phyloP scores from a whole-genome alignment of 805 yeast genomes.

The Wickerhamiella shivajii region DNA sequence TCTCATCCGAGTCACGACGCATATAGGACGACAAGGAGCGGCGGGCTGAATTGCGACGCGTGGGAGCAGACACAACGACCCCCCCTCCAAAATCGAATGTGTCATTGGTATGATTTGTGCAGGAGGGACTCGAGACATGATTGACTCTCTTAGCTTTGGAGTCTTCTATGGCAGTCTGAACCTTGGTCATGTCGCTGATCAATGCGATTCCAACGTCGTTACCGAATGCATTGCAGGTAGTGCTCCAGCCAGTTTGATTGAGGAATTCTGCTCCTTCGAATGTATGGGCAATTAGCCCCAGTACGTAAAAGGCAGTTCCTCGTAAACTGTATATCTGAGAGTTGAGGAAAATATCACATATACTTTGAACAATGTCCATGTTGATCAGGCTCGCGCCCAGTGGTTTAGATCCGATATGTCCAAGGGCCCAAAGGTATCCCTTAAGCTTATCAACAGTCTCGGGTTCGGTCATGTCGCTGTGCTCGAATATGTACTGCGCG shows the following conservation, averaged over 20 bases:
- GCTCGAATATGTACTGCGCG: slow-evolving; percentile 20
- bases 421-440: slow-evolving; percentile 76
- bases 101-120: too few species aligned
- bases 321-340: slow-evolving; percentile 45
- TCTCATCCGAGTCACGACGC: too few species aligned
- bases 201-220: slow-evolving; percentile 15
- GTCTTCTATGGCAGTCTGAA: too few species aligned
- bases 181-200: not conserved
- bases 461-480: slow-evolving; percentile 20
- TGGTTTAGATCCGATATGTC: slow-evolving; percentile 61
- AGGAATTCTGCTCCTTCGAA: slow-evolving; percentile 70
- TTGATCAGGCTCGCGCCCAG: slow-evolving; percentile 46
- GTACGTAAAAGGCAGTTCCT: slow-evolving; percentile 62
- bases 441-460: slow-evolving; percentile 37
- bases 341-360: slow-evolving; percentile 35
- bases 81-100: too few species aligned
- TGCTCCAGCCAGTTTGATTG: slow-evolving; percentile 67
- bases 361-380: slow-evolving; percentile 32
- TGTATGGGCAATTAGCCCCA: slow-evolving; percentile 63
- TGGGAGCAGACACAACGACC: too few species aligned
- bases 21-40: too few species aligned
- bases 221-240: slow-evolving; percentile 26
- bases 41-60: too few species aligned
- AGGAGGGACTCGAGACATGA: too few species aligned
- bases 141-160: too few species aligned